Evolutionary conservation across 2,329 filamentous ascomycete genomes (phyloP), one percentile per base, ranked within the genome.

Genomic region (Exophiala aquamarina): DNA sequence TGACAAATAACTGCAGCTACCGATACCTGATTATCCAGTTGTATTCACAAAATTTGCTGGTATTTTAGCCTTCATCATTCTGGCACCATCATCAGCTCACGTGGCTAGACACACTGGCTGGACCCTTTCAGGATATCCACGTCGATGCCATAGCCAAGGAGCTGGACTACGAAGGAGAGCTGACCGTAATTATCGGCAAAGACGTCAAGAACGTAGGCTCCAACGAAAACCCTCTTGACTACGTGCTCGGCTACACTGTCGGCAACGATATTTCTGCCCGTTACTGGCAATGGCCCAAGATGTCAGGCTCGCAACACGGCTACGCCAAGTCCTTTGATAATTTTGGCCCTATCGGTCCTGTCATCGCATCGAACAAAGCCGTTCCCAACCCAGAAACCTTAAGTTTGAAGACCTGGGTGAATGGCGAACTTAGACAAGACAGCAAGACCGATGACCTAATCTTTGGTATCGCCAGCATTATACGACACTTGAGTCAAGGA

Each of bases 301-400:
- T 19, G 40, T 21, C 14, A 3, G 46, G 40, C 14, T 26, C 37
- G 61, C 85, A 89, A 67, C 88, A 84, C 84, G 78, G 76, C 1
- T 69, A 87, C 11, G 85, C 84, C 29, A 89, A 89, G 65, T 82
- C 84, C 3, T 89, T 87, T 55, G 85, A 89, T 65, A 82, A 82
- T 11, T 89, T 85, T 83, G 85, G 83, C 4, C 86, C 85, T 0
- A 84, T 80, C 57, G 85, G 86, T 0, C 86, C 86, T 0, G 84
- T 81, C 1, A 87, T 89, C 54, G 84, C 87, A 6, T 78, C 76
- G 38, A 66, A 68, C 29, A 66, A 69, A 2, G 45, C 83, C 42
- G 42, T 35, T 14, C 11, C 20, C 10, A 19, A 47, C 21, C 38
- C 43, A 10, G 31, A 42, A 19, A 31, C 9, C 14, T 17, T 49